Evolutionary conservation across 192 early-diverging fungal genomes (phyloP), one percentile per base, ranked within the genome.

Genomic region (Backusella sp.): DNA sequence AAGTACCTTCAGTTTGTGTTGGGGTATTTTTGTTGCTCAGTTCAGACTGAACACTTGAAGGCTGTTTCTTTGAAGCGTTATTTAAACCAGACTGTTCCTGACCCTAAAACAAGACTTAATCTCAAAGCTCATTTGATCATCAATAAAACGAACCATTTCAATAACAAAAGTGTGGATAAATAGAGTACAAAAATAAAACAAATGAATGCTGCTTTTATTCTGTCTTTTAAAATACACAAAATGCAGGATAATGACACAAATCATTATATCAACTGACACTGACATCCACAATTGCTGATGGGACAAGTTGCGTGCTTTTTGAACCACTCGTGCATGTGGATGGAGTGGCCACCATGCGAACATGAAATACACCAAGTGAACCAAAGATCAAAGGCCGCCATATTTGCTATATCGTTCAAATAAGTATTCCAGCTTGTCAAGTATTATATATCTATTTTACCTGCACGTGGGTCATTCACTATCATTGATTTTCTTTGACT

Each of bases 361-460:
- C 98, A 99, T 11, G 94, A 94, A 82, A 97, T 96, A 84, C 98
- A 99, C 98, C 98, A 99, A 21, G 96, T 96, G 79, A 98, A 99
- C 97, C 96, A 99, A 39, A 90, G 82, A 73, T 96, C 90, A 80
- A 95, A 92, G 42, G 91, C 91, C 46, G 81, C 78, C 19, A 85
- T 83, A 70, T 86, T 86, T 73, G 75, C 80, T 79, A 78, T 62
- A 67, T 44, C 9, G 3, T 4, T 17, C 15, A 14, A 44, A 4
- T 44, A 3, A 44, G 42, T 6, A 12, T 46, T 34, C 1, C 19
- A 52, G 19, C 21, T 14, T 17, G n/a, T 5, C 9, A 6, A 6
- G 11, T 15, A 49, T 23, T 74, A 3, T 66, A 15, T 8, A 26
- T 8, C 32, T 32, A 59, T 12, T 34, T 77, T 83, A 83, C 82